These are phyloP conservation scores for Malassezia cuniculi DNA, from an alignment of 1,284 basidiomycete species.

Conservation along the genomic window DNA sequence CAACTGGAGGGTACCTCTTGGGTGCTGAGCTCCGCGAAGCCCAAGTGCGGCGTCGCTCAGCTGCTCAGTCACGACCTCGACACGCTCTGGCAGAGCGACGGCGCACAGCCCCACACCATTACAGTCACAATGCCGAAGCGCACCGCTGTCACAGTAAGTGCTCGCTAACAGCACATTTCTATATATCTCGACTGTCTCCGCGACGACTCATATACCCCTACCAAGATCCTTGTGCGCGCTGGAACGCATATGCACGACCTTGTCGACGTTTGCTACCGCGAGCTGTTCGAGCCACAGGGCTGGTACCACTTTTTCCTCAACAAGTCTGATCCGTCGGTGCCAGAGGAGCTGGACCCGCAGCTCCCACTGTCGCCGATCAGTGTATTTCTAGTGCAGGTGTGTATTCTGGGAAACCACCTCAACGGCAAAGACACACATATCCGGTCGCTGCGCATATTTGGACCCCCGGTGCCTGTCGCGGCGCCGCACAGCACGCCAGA, in stretches of 20 bases:
- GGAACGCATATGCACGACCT: conserved; percentile 84
- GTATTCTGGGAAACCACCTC: conserved; percentile 84
- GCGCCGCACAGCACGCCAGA: no score
- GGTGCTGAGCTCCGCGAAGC: conserved; percentile 95
- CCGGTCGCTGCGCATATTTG: conserved; percentile 71
- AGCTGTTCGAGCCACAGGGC: conserved; percentile 77
- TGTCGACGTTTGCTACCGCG: conserved; percentile 59
- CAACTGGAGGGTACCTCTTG: conserved; percentile 56
- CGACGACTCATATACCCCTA: conserved; percentile 96
- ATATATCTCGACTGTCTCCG: conserved; percentile 71
- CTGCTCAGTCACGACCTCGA: conserved; percentile 73
- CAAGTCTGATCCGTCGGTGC: conserved; percentile 31
- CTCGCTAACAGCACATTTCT: conserved; percentile 62
- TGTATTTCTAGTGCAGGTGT: conserved; percentile 77
- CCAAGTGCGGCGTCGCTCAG: conserved; percentile 87
- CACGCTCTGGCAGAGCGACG: conserved; percentile 98
- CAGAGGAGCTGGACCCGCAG: background rate
- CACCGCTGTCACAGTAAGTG: conserved; percentile 67
- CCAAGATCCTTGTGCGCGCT: conserved; percentile 72
- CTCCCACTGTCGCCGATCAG: conserved; percentile 53
- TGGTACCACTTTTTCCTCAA: conserved; percentile 83
- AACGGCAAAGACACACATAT: conserved; percentile 99
- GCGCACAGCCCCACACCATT: conserved; percentile 89
- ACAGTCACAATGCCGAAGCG: conserved; percentile 84
- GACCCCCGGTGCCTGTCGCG: conserved; percentile 55